Evolutionary conservation across 805 yeast species (phyloP).

Genomic region (Lipomyces lipofer): DNA sequence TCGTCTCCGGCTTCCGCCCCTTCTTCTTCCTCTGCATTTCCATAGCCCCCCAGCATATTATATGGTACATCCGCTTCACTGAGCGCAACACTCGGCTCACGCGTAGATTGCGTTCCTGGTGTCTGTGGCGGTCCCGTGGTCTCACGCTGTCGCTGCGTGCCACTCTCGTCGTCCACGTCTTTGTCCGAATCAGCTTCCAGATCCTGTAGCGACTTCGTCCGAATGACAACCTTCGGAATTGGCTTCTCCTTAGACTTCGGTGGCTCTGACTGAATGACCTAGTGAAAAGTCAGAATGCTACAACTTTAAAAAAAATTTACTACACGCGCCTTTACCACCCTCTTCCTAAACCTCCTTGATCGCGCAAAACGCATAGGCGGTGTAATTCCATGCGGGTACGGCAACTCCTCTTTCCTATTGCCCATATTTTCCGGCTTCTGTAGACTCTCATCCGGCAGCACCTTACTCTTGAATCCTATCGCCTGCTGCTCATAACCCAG

Average conservation of each 20-base stretch:
- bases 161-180: slow-evolving; percentile 30
- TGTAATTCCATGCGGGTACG: slow-evolving; percentile 74
- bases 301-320: slow-evolving; percentile 34
- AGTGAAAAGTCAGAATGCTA: neutral
- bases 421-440: slow-evolving; percentile 22
- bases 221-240: slow-evolving; percentile 23
- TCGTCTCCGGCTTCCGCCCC: slow-evolving; percentile 43
- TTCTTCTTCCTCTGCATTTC: slow-evolving; percentile 39
- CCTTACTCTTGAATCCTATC: slow-evolving; percentile 32
- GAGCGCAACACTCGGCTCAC: slow-evolving; percentile 29
- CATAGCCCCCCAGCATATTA: slow-evolving; percentile 37
- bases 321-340: slow-evolving; percentile 66
- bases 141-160: slow-evolving; percentile 29
- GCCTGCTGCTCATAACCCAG: slow-evolving; percentile 50
- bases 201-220: slow-evolving; percentile 40
- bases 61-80: slow-evolving; percentile 37
- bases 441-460: slow-evolving; percentile 35
- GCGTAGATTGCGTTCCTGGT: slow-evolving; percentile 29
- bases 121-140: slow-evolving; percentile 27
- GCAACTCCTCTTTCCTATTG: slow-evolving; percentile 31
- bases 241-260: slow-evolving; percentile 21
- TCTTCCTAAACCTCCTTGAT: slow-evolving; percentile 68
- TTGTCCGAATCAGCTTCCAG: slow-evolving; percentile 36
- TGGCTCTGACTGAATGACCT: slow-evolving; percentile 9
- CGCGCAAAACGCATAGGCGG: slow-evolving; percentile 74